phyloP scores from a whole-genome alignment of 768 basidiomycete species.

The Russula emetica region DNA sequence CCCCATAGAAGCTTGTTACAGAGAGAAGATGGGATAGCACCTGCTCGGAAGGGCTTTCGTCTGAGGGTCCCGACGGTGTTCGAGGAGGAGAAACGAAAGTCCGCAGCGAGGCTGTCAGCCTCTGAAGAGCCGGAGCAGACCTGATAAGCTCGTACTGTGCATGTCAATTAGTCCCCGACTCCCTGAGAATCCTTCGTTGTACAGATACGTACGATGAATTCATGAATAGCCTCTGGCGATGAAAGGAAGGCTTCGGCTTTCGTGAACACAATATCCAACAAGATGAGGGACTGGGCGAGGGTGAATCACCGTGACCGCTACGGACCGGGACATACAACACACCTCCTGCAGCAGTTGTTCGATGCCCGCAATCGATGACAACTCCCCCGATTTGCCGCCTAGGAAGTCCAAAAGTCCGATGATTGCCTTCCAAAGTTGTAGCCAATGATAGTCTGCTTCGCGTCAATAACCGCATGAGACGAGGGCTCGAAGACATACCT shows the following conservation, averaged over 20 bases:
- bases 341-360: slow-evolving; percentile 55
- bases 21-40: slow-evolving; percentile 43
- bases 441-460: slow-evolving; percentile 58
- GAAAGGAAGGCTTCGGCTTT: slow-evolving; percentile 53
- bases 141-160: slow-evolving; percentile 63
- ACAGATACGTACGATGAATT: slow-evolving; percentile 51
- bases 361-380: slow-evolving; percentile 50
- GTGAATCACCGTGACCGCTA: not conserved
- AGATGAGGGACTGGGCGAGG: slow-evolving; percentile 42
- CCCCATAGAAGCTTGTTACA: slow-evolving; percentile 50
- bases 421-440: slow-evolving; percentile 57
- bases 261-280: slow-evolving; percentile 52
- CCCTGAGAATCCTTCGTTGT: not conserved
- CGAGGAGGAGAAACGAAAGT: slow-evolving; percentile 29
- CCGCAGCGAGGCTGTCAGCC: slow-evolving; percentile 44
- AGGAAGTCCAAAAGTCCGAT: slow-evolving; percentile 54
- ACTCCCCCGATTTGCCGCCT: slow-evolving; percentile 48
- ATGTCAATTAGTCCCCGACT: slow-evolving; percentile 1
- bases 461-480: slow-evolving; percentile 2
- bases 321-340: not conserved
- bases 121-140: slow-evolving; percentile 46
- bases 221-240: slow-evolving; percentile 50
- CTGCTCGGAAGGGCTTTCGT: slow-evolving; percentile 36
- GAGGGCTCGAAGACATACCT: slow-evolving; percentile 38
- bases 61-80: slow-evolving; percentile 31